phyloP scores from a whole-genome alignment of 192 early-diverging fungal species.

The Allomyces arbusculus region DNA sequence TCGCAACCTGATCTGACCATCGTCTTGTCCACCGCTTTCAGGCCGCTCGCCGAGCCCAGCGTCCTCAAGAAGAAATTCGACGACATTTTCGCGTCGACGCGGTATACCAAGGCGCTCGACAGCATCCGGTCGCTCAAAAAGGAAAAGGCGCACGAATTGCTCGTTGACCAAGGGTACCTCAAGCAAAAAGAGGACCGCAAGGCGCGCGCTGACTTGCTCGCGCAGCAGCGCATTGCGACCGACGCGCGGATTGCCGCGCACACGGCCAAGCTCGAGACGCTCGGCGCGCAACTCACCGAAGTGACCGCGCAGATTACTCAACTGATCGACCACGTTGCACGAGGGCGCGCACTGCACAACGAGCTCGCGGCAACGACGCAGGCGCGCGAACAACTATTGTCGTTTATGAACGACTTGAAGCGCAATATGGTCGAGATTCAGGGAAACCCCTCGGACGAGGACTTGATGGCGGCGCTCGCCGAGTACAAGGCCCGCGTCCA shows the following conservation, averaged over 20 bases:
- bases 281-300: slow-evolving; percentile 2
- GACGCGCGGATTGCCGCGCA: slow-evolving; percentile 5
- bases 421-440: neutral
- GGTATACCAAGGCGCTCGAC: slow-evolving; percentile 79
- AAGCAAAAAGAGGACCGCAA: slow-evolving; percentile 18
- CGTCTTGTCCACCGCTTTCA: slow-evolving; percentile 6
- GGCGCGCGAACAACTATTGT: slow-evolving; percentile 3
- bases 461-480: slow-evolving; percentile 2
- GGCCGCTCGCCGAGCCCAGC: slow-evolving; percentile 75
- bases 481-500: too few species aligned
- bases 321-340: neutral
- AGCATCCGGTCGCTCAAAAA: slow-evolving; percentile 59
- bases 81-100: slow-evolving; percentile 85
- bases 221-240: neutral
- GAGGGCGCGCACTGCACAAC: too few species aligned
- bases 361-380: neutral
- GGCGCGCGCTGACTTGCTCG: too few species aligned
- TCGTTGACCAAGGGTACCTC: slow-evolving; percentile 38
- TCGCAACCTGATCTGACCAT: too few species aligned
- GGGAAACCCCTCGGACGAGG: neutral
- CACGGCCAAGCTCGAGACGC: slow-evolving; percentile 12
- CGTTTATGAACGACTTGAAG: slow-evolving; percentile 1
- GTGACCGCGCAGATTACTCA: neutral
- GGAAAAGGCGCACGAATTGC: slow-evolving; percentile 37
- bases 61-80: slow-evolving; percentile 92